phyloP scores from a whole-genome alignment of 2,329 filamentous ascomycete species.

The Madurella fahalii region DNA sequence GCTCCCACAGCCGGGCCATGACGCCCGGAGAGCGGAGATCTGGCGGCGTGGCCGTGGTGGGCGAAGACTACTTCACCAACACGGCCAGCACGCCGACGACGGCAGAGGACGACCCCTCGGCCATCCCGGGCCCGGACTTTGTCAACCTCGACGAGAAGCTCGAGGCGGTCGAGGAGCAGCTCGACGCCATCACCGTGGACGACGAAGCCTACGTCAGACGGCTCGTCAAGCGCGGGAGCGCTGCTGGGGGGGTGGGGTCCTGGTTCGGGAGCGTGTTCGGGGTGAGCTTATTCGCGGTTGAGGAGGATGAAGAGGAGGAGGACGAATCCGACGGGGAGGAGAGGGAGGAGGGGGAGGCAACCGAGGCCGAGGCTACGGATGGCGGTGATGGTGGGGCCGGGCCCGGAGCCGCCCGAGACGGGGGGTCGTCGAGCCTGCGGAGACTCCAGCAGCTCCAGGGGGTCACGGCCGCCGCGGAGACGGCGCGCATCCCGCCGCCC shows the following conservation, averaged over 20 bases:
- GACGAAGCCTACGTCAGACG: slow-evolving; percentile 58
- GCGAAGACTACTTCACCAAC: slow-evolving; percentile 36
- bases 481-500: slow-evolving; percentile 41
- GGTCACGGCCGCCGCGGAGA: slow-evolving; percentile 33
- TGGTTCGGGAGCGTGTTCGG: slow-evolving; percentile 58
- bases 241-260: slow-evolving; percentile 43
- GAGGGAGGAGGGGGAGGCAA: slow-evolving; percentile 32
- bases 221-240: slow-evolving; percentile 50
- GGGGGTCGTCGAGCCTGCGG: slow-evolving; percentile 33
- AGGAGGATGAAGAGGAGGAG: slow-evolving; percentile 54
- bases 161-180: slow-evolving; percentile 48
- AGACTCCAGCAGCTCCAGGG: slow-evolving; percentile 40
- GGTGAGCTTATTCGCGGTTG: slow-evolving; percentile 59
- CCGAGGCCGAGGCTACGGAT: slow-evolving; percentile 36
- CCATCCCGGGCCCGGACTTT: slow-evolving; percentile 77
- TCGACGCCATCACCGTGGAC: slow-evolving; percentile 36
- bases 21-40: slow-evolving; percentile 41
- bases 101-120: slow-evolving; percentile 30
- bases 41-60: slow-evolving; percentile 19
- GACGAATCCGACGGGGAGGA: slow-evolving; percentile 35
- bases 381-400: slow-evolving; percentile 8
- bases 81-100: neutral
- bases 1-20: slow-evolving; percentile 42
- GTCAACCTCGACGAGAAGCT: slow-evolving; percentile 83
- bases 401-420: slow-evolving; percentile 8